Percentiles rank a stretch among this genome's conserved stretches.
These are phyloP conservation scores for Aurifilum marmelostoma DNA, from an alignment of 2,329 filamentous ascomycete species.

Conservation along the genomic window DNA sequence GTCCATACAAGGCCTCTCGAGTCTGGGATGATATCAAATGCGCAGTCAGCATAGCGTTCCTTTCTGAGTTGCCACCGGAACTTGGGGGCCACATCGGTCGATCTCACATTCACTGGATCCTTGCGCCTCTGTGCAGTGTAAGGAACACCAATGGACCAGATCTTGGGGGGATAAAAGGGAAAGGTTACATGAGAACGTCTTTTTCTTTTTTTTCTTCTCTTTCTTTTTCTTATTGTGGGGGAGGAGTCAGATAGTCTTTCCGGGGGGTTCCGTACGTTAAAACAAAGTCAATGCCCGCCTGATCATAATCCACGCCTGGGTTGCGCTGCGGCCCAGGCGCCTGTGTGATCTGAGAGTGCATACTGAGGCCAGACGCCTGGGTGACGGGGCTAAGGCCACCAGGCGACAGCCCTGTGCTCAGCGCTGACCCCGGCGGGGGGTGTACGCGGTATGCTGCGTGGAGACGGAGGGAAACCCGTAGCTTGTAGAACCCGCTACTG, in stretches of 20 bases:
- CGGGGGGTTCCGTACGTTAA: constrained; percentile 74
- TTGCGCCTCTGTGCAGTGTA: constrained; percentile 14
- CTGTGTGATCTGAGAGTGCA: constrained; percentile 37
- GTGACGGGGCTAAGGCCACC: constrained; percentile 29
- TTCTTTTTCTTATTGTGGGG: background rate
- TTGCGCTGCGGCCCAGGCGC: constrained; percentile 39
- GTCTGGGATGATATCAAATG: constrained; percentile 55
- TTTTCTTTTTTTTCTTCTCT: background rate
- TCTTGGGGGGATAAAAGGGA: background rate
- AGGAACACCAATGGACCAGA: constrained; percentile 5
- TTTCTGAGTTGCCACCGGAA: constrained; percentile 10
- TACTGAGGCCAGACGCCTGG: constrained; percentile 36
- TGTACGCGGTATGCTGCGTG: constrained; percentile 47
- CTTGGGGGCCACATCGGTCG: background rate
- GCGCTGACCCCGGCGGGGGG: constrained; percentile 44
- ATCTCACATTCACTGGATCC: constrained; percentile 11
- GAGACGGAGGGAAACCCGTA: constrained; percentile 53
- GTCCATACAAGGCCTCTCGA: constrained; percentile 92
- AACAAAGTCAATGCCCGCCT: constrained; percentile 87
- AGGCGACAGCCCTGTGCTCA: constrained; percentile 26
- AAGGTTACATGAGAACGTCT: background rate
- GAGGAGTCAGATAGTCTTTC: constrained; percentile 9
- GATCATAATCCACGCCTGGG: constrained; percentile 69
- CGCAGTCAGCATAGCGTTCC: constrained; percentile 21
- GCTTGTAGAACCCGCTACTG: constrained; percentile 56